Base-by-base conservation (phyloP, 495 filamentous ascomycete species). In the Tuber borchii region DNA sequence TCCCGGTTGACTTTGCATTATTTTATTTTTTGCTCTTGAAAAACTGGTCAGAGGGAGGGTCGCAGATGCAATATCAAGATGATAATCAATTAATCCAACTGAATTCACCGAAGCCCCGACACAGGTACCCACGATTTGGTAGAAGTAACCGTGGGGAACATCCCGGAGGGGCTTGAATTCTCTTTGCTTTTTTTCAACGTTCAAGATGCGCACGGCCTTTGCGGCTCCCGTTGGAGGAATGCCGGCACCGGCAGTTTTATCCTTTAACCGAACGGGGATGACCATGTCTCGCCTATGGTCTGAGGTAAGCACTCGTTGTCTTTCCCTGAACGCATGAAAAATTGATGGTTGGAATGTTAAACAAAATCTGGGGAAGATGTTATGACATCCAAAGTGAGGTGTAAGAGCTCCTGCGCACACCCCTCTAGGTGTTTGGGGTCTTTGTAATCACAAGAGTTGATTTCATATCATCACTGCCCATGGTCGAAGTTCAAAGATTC, bases 161-260 rank as follows among this genome's bases (percentile, higher is more conserved):
- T 65, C 26, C 4, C 31, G 51, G 51, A 61, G 31, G 26, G 56
- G 56, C 56, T 65, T 31, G 26, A 31, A 65, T 34, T 31, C 14
- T 31, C 17, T 61, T 61, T 31, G 7, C 20, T 61, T 65, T 65
- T 65, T 65, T 2, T 65, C 56, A 65, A 65, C 56, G 56, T 34
- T 65, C 56, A 34, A 65, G 56, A 26, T 17, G 26, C 56, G 56
- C 56, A 65, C 56, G 56, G 56, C 56, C 56, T 65, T 65, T 65
- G 56, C 26, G 56, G 56, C 56, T 65, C 56, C 19, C 3, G 56
- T 31, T 17, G 56, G 56, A 65, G 56, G 56, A 14, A 34, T 34
- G 17, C 56, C 10, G 48, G 48, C 9, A 26, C 46, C n/a, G 56
- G 56, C 31, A 17, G 56, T 65, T 65, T 65, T 19, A 17, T 14